Evolutionary conservation across 768 basidiomycete genomes (phyloP).

Genomic region (Boletus patriciae): DNA sequence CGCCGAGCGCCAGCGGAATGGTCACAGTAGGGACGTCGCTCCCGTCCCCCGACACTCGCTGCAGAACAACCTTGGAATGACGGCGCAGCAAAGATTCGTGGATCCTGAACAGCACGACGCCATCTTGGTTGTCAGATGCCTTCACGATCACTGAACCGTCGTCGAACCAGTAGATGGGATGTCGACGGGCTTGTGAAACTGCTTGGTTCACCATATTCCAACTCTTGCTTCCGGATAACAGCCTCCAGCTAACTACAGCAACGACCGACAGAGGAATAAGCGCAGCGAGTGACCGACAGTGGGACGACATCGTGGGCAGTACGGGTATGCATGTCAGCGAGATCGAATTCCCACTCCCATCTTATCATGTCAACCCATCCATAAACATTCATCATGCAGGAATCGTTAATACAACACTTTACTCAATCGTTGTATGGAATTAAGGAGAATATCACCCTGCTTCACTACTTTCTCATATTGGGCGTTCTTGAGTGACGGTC

Average conservation of each 20-base stretch:
- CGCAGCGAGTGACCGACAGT: conserved; percentile 5
- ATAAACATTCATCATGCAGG: background rate
- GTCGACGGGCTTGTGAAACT: conserved; percentile 22
- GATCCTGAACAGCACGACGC: conserved; percentile 49
- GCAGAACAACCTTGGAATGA: conserved; percentile 40
- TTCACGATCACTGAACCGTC: conserved; percentile 61
- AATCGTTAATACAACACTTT: conserved; percentile 69
- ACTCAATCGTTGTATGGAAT: conserved; percentile 83
- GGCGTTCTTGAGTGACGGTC: conserved; percentile 71
- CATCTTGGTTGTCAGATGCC: conserved; percentile 31
- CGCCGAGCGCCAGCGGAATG: conserved; percentile 40
- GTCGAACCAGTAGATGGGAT: conserved; percentile 63
- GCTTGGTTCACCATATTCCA: background rate
- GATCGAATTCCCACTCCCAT: conserved; percentile 3
- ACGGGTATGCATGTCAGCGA: background rate
- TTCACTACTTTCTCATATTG: conserved; percentile 93
- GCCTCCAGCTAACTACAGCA: conserved; percentile 5
- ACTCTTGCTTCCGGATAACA: background rate
- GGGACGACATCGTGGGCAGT: background rate
- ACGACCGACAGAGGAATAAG: conserved; percentile 9
- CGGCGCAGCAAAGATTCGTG: conserved; percentile 53
- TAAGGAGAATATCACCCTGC: conserved; percentile 87
- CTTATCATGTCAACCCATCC: background rate
- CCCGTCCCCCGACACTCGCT: conserved; percentile 1
- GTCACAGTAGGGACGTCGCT: conserved; percentile 18